phyloP scores from a whole-genome alignment of 169 alveolate genomes.

The Plasmodium billcollinsi region DNA sequence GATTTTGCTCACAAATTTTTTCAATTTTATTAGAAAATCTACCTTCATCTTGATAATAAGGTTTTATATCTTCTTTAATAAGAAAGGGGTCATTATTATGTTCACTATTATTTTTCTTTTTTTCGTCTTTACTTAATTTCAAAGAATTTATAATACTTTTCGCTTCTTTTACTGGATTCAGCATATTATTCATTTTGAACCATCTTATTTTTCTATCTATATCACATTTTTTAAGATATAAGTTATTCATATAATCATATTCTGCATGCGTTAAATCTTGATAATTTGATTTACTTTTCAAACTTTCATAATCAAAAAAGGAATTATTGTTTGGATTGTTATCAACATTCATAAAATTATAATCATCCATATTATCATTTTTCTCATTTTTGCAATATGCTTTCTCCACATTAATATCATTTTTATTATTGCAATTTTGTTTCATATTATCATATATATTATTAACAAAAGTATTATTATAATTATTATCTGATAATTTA shows the following conservation, averaged over 20 bases:
- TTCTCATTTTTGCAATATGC: background rate
- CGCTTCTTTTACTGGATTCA: constrained; percentile 84
- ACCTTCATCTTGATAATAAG: constrained; percentile 61
- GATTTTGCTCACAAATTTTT: constrained; percentile 78
- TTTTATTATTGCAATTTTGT: constrained; percentile 1
- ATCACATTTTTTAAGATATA: constrained; percentile 78
- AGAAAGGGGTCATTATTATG: constrained; percentile 9
- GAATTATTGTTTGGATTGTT: constrained; percentile 4
- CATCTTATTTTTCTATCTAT: constrained; percentile 77
- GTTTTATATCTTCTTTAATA: constrained; percentile 53
- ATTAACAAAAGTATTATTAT: background rate
- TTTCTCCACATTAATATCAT: background rate
- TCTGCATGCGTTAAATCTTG: constrained; percentile 86
- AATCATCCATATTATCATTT: constrained; percentile 9
- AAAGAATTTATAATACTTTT: constrained; percentile 75
- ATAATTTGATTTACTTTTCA: constrained; percentile 48
- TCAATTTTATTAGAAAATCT: constrained; percentile 42
- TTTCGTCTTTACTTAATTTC: constrained; percentile 42
- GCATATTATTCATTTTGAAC: constrained; percentile 79
- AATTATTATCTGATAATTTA: too few species aligned
- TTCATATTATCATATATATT: background rate
- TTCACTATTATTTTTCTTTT: constrained; percentile 5
- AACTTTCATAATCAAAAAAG: constrained; percentile 69
- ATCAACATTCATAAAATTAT: constrained; percentile 41
- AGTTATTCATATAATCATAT: constrained; percentile 78